Evolutionary conservation across 2,329 filamentous ascomycete species (phyloP).

Genomic region (Aurifilum marmelostoma): DNA sequence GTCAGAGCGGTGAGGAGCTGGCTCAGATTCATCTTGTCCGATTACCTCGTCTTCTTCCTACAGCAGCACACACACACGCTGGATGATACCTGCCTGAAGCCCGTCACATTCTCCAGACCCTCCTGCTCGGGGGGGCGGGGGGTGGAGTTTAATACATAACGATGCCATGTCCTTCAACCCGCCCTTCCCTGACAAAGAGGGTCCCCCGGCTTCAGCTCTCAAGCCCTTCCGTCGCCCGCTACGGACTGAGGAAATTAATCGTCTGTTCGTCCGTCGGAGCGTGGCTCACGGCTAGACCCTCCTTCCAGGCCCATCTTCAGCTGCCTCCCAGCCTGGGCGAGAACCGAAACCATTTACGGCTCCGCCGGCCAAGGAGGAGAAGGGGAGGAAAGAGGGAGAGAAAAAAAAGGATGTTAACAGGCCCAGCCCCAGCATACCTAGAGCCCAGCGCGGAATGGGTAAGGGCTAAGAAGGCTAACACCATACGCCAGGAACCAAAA

Average conservation of each 20-base stretch:
- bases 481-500: background rate
- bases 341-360: conserved; percentile 1
- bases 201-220: background rate
- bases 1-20: background rate
- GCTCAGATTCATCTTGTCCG: background rate
- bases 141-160: background rate
- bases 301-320: background rate
- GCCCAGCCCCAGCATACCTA: background rate
- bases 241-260: background rate
- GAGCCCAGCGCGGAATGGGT: background rate
- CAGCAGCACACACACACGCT: background rate
- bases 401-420: background rate
- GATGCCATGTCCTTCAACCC: background rate
- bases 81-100: background rate
- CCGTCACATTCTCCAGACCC: background rate
- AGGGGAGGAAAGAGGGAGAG: background rate
- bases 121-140: background rate
- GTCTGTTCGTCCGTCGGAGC: background rate
- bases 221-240: background rate
- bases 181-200: background rate
- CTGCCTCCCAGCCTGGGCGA: background rate
- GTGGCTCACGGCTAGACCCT: background rate
- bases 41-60: background rate
- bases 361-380: background rate
- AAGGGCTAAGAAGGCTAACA: background rate